Base-by-base conservation (phyloP, 2,329 filamentous ascomycete species). In the Coniochaeta ligniaria region DNA sequence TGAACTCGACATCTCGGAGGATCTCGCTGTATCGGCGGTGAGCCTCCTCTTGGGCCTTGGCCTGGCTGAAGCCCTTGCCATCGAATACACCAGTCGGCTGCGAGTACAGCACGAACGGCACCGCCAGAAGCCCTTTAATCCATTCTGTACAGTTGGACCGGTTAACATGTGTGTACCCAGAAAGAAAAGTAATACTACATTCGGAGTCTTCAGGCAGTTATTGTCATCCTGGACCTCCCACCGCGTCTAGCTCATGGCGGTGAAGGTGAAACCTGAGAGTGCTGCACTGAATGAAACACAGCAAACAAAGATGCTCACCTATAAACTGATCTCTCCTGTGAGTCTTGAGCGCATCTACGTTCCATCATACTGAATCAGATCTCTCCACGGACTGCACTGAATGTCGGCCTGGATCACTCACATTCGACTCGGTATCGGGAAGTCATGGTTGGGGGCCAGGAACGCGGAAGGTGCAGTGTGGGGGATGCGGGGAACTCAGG, bases 81-180 rank as follows among this genome's bases (percentile, higher is more conserved):
- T 93, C 88, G 69, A 94, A 92, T 47, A 92, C 85, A 22, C 92
- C 92, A 1, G 92, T 96, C 3, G 95, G 95, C 72, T 98, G 93
- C 1, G 94, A 97, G 73, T 96, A 92, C 59, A 99, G 84, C 43
- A 99, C 94, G 72, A 99, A 99, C 0, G 95, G 95, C 0, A 98
- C 94, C 1, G 95, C 95, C 14, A 98, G 80, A 4, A 98, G 83
- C 43, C 89, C 91, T 77, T 99, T 98, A 80, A 98, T 91, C 94
- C 94, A 98, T 88, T 96, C 92, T 86, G 54, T 9, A 31, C 33
- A 41, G 14, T 12, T 36, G 43, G 5, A 11, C 6, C n/a, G 22
- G 16, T 52, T 17, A 52, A 31, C 47, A 22, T 28, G 2, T 16
- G 24, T 52, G n/a, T 6, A 47, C 43, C 11, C n/a, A n/a, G n/a